These are phyloP conservation scores for Lentithecium fluviatile DNA, from an alignment of 495 filamentous ascomycete species.

Conservation along the genomic window DNA sequence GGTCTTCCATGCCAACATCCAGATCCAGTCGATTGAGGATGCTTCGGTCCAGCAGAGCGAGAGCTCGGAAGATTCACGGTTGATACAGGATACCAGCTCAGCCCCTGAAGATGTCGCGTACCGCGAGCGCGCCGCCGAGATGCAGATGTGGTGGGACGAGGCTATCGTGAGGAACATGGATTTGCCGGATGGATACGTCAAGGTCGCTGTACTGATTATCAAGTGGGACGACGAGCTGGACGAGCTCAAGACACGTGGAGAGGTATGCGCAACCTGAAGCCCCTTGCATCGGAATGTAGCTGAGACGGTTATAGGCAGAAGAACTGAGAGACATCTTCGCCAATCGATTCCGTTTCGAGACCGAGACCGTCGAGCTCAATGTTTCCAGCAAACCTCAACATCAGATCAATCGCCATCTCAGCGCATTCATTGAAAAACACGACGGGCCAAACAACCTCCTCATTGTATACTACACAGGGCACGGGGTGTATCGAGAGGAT, in stretches of 20 bases:
- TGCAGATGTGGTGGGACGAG: constrained; percentile 33
- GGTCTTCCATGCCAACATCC: constrained; percentile 26
- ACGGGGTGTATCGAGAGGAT: constrained; percentile 29
- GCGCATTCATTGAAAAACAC: constrained; percentile 25
- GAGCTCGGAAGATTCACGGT: background rate
- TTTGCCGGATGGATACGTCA: constrained; percentile 30
- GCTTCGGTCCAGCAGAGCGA: background rate
- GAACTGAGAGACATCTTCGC: constrained; percentile 31
- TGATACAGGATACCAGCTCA: background rate
- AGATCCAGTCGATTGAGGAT: constrained; percentile 13
- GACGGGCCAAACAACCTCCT: constrained; percentile 32
- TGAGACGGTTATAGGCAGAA: constrained; percentile 8
- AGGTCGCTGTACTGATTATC: constrained; percentile 34
- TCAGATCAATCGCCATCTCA: constrained; percentile 20
- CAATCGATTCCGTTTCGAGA: constrained; percentile 28
- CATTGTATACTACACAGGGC: constrained; percentile 41
- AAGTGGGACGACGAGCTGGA: constrained; percentile 37
- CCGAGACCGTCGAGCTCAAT: constrained; percentile 29
- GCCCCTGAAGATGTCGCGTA: constrained; percentile 9
- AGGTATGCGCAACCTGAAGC: constrained; percentile 16
- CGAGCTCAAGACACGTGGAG: constrained; percentile 21
- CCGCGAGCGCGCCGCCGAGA: constrained; percentile 20
- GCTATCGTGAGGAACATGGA: constrained; percentile 27
- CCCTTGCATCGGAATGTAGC: background rate
- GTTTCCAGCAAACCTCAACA: constrained; percentile 28